Base-by-base conservation (phyloP, 805 yeast genomes). In the Suhomyces faveliae region DNA sequence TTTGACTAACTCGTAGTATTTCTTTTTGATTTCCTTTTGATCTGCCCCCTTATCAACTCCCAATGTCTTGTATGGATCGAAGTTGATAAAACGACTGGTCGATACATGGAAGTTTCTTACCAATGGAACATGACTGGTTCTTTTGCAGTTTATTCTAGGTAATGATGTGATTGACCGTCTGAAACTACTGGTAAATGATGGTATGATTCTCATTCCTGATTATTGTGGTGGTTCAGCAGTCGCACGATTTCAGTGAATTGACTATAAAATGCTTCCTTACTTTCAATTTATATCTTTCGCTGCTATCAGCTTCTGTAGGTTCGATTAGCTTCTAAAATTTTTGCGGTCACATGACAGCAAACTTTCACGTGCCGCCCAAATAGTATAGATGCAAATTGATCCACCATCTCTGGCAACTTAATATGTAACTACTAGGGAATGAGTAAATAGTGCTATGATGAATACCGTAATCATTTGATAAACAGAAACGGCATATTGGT, bases 1-100 rank as follows among this genome's bases (percentile, higher is more conserved):
- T 67, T 94, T 94, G 12, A 97, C 99, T 53, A 94, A 73, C 61
- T 89, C 85, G 65, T 90, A 90, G 71, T 94, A 94, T 2, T 96
- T 92, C 67, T 91, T 91, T 68, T 94, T 94, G 69, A 94, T 94
- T 17, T 90, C 95, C n/a, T 88, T 78, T 6, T 84, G 71, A 11
- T 84, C 77, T 0, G 99, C 94, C 45, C 63, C 64, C 51, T 79
- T 80, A 22, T 78, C 80, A 23, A 94, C 88, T 3, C 98, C 98
- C 38, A 94, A 71, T 0, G 83, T 80, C 51, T 81, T 76, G 68
- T 94, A 94, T 0, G 99, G 99, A 62, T 94, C 96, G 42, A 71
- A 71, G 49, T 70, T 66, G 35, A 73, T 62, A 11, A 47, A 50
- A 15, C 43, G n/a, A 10, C 44, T 44, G 4, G 53, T 46, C 1